Evolutionary conservation across 495 filamentous ascomycete species (phyloP).

Genomic region (Penicillium coprophilum): DNA sequence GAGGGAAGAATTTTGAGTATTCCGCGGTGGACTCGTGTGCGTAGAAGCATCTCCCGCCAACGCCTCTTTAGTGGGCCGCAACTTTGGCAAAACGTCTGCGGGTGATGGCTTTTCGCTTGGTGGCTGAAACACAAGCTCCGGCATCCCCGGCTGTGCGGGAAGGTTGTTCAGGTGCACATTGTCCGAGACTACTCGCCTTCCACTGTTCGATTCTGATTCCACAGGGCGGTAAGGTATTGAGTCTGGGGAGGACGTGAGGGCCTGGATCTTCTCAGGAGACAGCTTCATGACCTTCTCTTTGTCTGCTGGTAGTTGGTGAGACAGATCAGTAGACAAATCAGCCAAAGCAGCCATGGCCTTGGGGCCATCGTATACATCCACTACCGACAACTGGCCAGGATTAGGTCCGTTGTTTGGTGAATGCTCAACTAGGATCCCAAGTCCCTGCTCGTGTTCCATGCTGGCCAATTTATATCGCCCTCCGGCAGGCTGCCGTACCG

Average conservation of each 20-base stretch:
- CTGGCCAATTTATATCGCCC: not conserved
- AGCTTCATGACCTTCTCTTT: slow-evolving; percentile 51
- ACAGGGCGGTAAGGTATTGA: slow-evolving; percentile 46
- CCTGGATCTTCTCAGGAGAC: slow-evolving; percentile 53
- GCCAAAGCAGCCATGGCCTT: slow-evolving; percentile 23
- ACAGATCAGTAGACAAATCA: slow-evolving; percentile 20
- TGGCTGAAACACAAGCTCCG: slow-evolving; percentile 18
- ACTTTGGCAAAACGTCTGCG: slow-evolving; percentile 21
- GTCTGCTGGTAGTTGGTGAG: slow-evolving; percentile 21
- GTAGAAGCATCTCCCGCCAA: slow-evolving; percentile 27
- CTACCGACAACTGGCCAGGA: slow-evolving; percentile 13
- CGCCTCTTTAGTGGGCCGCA: slow-evolving; percentile 28
- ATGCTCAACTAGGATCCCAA: slow-evolving; percentile 27
- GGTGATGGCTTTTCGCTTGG: slow-evolving; percentile 18
- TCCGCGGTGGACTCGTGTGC: slow-evolving; percentile 22
- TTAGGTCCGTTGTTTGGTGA: slow-evolving; percentile 6
- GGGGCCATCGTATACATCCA: slow-evolving; percentile 24
- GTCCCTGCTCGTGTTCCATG: slow-evolving; percentile 17
- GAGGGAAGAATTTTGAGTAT: slow-evolving; percentile 12
- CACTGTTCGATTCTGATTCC: slow-evolving; percentile 24
- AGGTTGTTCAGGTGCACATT: slow-evolving; percentile 10
- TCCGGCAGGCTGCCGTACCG: not conserved
- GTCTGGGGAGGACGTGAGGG: slow-evolving; percentile 55
- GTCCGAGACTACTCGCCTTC: slow-evolving; percentile 31
- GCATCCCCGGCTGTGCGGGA: slow-evolving; percentile 14